Evolutionary conservation across 768 basidiomycete genomes (phyloP).

Genomic region (Mycena haematopus): DNA sequence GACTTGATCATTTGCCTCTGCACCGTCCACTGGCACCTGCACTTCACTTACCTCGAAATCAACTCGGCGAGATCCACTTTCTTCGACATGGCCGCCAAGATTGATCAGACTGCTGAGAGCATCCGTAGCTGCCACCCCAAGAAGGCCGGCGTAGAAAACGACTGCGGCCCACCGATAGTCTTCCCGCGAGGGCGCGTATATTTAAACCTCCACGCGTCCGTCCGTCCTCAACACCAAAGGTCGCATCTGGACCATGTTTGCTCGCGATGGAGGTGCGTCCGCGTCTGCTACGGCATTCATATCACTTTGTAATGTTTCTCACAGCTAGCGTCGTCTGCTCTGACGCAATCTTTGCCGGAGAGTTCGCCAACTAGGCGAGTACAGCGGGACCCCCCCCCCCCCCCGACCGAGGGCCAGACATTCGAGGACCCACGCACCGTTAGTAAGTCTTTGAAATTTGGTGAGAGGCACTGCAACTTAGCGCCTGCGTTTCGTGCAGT

Average conservation of each 20-base stretch:
- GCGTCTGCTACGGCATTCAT: constrained; percentile 59
- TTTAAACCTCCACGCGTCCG: constrained; percentile 95
- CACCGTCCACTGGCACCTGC: constrained; percentile 96
- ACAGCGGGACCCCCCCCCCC: constrained; percentile 97
- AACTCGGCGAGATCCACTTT: constrained; percentile 95
- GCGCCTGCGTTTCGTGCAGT: constrained; percentile 45
- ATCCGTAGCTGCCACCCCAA: constrained; percentile 59
- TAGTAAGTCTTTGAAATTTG: constrained; percentile 52
- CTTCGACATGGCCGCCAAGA: constrained; percentile 99
- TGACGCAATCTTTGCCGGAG: constrained; percentile 90
- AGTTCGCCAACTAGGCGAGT: constrained; percentile 99
- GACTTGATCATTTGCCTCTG: constrained; percentile 96
- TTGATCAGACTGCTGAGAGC: constrained; percentile 98
- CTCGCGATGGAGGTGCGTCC: constrained; percentile 78
- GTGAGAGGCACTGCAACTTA: constrained; percentile 13
- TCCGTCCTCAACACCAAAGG: constrained; percentile 96
- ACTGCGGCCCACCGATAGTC: constrained; percentile 97
- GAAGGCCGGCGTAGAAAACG: constrained; percentile 69
- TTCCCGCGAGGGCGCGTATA: constrained; percentile 99
- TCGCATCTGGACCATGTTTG: constrained; percentile 99
- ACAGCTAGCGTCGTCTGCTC: constrained; percentile 65
- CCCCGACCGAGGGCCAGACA: constrained; percentile 97
- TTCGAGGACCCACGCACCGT: constrained; percentile 99
- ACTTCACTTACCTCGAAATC: constrained; percentile 99
- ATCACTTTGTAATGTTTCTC: neutral